Evolutionary conservation across 1,284 basidiomycete genomes (phyloP).

Genomic region (Ceraceosorus guamensis): DNA sequence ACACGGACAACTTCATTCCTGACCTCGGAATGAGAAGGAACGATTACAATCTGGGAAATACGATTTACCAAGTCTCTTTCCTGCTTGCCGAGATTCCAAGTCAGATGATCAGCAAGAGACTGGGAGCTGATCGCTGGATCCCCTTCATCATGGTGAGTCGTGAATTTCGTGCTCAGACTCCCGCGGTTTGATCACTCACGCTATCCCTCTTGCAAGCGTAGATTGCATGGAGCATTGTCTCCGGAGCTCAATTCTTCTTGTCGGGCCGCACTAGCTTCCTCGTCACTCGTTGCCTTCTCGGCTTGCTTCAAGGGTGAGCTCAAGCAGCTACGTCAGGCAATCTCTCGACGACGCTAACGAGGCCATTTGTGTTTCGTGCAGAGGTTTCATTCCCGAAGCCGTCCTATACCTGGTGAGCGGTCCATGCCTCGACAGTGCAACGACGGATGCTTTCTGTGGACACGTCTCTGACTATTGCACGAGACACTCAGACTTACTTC

Average conservation of each 20-base stretch:
- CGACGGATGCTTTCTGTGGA: too few species aligned
- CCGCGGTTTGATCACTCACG: too few species aligned
- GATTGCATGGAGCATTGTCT: constrained; percentile 51
- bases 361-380: too few species aligned
- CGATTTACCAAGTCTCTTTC: constrained; percentile 53
- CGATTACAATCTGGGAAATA: constrained; percentile 64
- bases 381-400: constrained; percentile 46
- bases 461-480: too few species aligned
- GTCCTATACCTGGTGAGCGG: constrained; percentile 16
- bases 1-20: constrained; percentile 61
- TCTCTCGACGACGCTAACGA: too few species aligned
- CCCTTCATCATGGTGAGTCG: constrained; percentile 24
- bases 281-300: constrained; percentile 9
- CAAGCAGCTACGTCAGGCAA: too few species aligned
- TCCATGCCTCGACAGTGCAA: too few species aligned
- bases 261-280: constrained; percentile 10
- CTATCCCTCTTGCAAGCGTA: too few species aligned
- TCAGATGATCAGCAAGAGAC: constrained; percentile 63
- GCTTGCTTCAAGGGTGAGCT: constrained; percentile 55
- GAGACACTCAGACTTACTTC: not conserved
- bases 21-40: constrained; percentile 57
- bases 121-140: constrained; percentile 66
- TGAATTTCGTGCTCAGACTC: too few species aligned
- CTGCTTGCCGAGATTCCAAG: constrained; percentile 55
- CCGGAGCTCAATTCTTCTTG: constrained; percentile 54